A percentile compares a stretch with the other conserved stretches of the same genome.
Evolutionary conservation across 805 yeast genomes (phyloP).

Genomic region (Lipomyces oligophaga): DNA sequence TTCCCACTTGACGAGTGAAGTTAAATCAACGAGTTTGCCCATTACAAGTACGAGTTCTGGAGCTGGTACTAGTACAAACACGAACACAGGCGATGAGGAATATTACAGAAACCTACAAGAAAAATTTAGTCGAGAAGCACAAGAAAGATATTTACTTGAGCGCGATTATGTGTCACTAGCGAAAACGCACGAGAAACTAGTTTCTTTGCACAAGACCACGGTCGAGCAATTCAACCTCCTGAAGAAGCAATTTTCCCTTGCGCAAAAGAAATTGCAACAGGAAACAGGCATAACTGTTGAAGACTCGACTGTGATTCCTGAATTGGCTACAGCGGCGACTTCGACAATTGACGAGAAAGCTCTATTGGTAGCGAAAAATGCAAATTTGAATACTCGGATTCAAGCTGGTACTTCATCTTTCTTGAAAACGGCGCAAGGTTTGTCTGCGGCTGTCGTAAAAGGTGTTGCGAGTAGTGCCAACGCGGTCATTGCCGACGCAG

Average conservation of each 20-base stretch:
- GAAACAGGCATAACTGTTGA: background rate
- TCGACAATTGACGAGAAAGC: constrained; percentile 3
- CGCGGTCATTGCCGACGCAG: constrained; percentile 20
- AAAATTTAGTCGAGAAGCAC: constrained; percentile 27
- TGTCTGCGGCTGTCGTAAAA: constrained; percentile 27
- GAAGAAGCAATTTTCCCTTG: constrained; percentile 18
- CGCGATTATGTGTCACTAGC: constrained; percentile 21
- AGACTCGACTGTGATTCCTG: background rate
- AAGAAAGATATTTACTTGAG: constrained; percentile 25
- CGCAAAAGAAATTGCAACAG: constrained; percentile 20
- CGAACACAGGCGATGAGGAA: constrained; percentile 3
- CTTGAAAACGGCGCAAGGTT: constrained; percentile 24
- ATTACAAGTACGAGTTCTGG: no score
- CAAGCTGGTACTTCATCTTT: constrained; percentile 20
- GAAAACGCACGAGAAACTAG: constrained; percentile 24
- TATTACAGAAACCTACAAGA: constrained; percentile 19
- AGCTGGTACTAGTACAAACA: background rate
- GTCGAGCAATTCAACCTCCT: constrained; percentile 15
- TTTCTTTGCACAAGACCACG: constrained; percentile 12
- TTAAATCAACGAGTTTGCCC: no score
- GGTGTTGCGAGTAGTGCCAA: constrained; percentile 27
- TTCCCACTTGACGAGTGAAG: no score
- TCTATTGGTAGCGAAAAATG: constrained; percentile 1
- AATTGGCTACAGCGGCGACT: background rate
- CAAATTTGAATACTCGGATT: constrained; percentile 17